phyloP scores from a whole-genome alignment of 257 asterid species.

The Solanum gracilifrons region DNA sequence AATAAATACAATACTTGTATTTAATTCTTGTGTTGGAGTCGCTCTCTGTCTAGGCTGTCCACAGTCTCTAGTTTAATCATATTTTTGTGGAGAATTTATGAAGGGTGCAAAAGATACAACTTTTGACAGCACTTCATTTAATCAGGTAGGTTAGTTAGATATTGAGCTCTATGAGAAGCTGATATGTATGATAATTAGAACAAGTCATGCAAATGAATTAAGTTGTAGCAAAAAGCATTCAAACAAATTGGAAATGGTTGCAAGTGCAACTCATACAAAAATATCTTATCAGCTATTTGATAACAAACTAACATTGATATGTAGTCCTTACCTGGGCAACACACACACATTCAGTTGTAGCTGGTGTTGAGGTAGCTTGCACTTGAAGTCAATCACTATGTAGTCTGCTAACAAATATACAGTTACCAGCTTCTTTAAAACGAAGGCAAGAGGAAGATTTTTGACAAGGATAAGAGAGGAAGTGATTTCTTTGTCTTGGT shows the following conservation, averaged over 20 bases:
- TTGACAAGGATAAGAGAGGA: slow-evolving; percentile 23
- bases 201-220: not conserved
- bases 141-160: not conserved
- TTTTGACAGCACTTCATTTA: not conserved
- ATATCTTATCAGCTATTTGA: not conserved
- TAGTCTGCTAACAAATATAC: not conserved
- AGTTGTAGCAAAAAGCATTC: slow-evolving; percentile 10
- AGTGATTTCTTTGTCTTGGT: not conserved
- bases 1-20: not conserved
- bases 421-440: not conserved
- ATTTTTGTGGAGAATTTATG: not conserved
- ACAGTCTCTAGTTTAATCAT: not conserved
- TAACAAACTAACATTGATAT: not conserved
- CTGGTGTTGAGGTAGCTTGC: not conserved
- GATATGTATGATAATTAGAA: not conserved
- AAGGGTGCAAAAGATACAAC: not conserved
- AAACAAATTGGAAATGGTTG: not conserved
- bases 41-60: not conserved
- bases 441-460: not conserved
- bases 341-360: not conserved
- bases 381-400: not conserved
- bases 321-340: not conserved
- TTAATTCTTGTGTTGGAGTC: not conserved
- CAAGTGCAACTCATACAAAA: not conserved
- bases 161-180: not conserved